Evolutionary conservation across 2,329 filamentous ascomycete genomes (phyloP).

Genomic region (Davidsoniella virescens): DNA sequence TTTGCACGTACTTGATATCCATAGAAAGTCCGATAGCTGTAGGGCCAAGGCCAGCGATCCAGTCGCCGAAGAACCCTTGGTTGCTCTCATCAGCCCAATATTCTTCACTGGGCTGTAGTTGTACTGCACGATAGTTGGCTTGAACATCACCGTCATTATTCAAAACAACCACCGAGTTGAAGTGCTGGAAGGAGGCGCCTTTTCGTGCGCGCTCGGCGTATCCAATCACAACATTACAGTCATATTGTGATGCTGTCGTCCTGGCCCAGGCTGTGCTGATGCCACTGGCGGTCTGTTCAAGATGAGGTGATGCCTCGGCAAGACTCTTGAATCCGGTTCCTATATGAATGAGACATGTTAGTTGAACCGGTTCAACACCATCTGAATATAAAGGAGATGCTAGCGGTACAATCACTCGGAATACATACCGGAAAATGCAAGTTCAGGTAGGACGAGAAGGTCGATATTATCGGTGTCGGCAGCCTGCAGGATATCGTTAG

Average conservation of each 20-base stretch:
- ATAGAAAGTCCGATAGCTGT: conserved; percentile 40
- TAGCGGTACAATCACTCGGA: not conserved
- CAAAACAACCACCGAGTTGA: conserved; percentile 29
- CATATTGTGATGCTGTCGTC: conserved; percentile 39
- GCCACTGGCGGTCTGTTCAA: conserved; percentile 45
- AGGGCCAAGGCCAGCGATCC: conserved; percentile 27
- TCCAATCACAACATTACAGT: conserved; percentile 46
- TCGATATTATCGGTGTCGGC: conserved; percentile 34
- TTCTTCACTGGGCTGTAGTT: conserved; percentile 44
- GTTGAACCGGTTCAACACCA: not conserved
- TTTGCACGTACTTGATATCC: conserved; percentile 32
- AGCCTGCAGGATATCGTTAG: conserved; percentile 40
- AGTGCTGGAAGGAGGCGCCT: conserved; percentile 27
- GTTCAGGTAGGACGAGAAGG: conserved; percentile 50
- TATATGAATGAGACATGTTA: conserved; percentile 14
- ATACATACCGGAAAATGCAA: conserved; percentile 34
- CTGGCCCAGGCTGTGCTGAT: conserved; percentile 49
- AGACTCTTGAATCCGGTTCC: conserved; percentile 55
- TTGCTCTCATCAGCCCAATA: conserved; percentile 42
- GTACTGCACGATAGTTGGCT: conserved; percentile 35
- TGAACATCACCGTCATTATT: conserved; percentile 33
- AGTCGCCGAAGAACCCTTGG: conserved; percentile 28
- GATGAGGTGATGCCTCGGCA: conserved; percentile 41
- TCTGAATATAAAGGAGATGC: not conserved
- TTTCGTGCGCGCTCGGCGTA: conserved; percentile 40